Evolutionary conservation across 2,329 filamentous ascomycete species (phyloP).

Genomic region (Sodiomyces alkalinus): DNA sequence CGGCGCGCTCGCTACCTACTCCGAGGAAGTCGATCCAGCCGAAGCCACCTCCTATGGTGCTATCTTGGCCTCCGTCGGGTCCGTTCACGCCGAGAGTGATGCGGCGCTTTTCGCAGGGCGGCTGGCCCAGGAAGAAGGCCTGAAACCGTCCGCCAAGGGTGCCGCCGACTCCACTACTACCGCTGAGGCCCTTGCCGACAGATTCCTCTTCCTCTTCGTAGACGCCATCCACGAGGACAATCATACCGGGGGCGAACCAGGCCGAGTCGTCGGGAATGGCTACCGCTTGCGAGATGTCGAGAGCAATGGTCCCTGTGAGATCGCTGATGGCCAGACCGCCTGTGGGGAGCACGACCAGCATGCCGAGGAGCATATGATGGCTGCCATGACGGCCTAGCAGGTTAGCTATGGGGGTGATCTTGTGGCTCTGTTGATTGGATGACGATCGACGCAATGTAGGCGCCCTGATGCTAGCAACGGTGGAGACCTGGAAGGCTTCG

Average conservation of each 20-base stretch:
- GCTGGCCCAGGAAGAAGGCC: conserved; percentile 79
- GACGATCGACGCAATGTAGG: conserved; percentile 41
- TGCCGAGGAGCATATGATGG: conserved; percentile 73
- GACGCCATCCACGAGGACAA: conserved; percentile 86
- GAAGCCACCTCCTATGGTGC: conserved; percentile 64
- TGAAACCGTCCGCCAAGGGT: conserved; percentile 87
- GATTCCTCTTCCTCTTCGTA: conserved; percentile 85
- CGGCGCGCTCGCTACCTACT: conserved; percentile 74
- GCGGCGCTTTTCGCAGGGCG: conserved; percentile 74
- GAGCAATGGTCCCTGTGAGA: conserved; percentile 69
- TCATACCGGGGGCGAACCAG: conserved; percentile 93
- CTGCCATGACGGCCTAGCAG: conserved; percentile 66
- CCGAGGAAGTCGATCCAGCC: conserved; percentile 97
- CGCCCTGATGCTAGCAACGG: conserved; percentile 47
- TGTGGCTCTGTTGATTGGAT: conserved; percentile 57
- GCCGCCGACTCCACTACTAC: conserved; percentile 70
- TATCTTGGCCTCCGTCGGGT: conserved; percentile 38
- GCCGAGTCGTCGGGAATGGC: conserved; percentile 73
- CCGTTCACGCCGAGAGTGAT: conserved; percentile 60
- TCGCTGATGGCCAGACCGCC: conserved; percentile 75
- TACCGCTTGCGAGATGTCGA: conserved; percentile 69
- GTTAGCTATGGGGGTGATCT: conserved; percentile 72
- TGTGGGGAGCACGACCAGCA: conserved; percentile 66
- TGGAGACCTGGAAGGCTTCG: conserved; percentile 77
- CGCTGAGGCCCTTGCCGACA: conserved; percentile 53